Evolutionary conservation across 352 stramenopile species (phyloP), one percentile per base, ranked within the genome.

Genomic region (Phytophthora crassamura): DNA sequence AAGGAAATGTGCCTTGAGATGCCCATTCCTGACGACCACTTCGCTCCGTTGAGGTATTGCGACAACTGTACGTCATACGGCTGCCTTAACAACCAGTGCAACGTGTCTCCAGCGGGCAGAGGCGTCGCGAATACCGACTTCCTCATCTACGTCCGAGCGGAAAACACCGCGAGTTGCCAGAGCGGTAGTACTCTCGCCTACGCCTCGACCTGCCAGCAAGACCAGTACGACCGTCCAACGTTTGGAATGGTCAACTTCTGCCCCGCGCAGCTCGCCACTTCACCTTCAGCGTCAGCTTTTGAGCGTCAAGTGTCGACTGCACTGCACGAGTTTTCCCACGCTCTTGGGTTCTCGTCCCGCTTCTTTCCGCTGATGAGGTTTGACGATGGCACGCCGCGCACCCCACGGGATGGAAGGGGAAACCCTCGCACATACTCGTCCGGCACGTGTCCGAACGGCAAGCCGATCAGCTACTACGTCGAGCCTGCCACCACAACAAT

Each of bases 211-310:
- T 95, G 87, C 52, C 87, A 93, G 47, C 87, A 90, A 43, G 85
- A 95, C 47, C 84, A 94, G 53, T 91, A 75, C 53, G 87, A 95
- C 54, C 82, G 85, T 1, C 87, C 85, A 14, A 93, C 81, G 8
- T 91, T 94, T 33, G 87, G 87, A 6, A 91, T 91, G 84, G 72
- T 80, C 8, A 93, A 95, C 60, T 92, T 94, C 39, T 95, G 85
- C 51, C 85, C 87, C 9, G 47, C 39, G 0, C 62, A 83, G 35
- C 78, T 94, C 52, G 77, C 81, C 28, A 67, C 56, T 8, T 11
- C 35, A 5, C 59, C 69, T 5, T 67, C 74, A 5, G 62, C 69
- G 6, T 67, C 74, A n/a, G 54, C 58, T 36, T 92, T 89, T 54
- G 69, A 90, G 28, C 64, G 57, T 14, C 78, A 90, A 39, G 68